A percentile compares a stretch with the other conserved stretches of the same genome.
phyloP scores from a whole-genome alignment of 768 basidiomycete genomes.

The Sutorius australiensis region DNA sequence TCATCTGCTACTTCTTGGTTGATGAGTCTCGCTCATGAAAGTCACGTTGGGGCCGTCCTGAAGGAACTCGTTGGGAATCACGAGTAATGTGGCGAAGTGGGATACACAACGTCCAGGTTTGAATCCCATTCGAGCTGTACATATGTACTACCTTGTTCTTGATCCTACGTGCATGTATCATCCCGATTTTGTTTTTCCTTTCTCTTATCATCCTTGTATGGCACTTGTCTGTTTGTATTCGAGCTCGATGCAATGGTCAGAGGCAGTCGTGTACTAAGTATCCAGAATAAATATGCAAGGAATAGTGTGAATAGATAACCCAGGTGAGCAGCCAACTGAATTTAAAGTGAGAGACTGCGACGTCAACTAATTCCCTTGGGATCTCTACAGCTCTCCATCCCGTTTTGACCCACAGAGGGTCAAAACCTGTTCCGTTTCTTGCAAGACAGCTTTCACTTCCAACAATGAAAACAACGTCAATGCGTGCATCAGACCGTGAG shows the following conservation, averaged over 20 bases:
- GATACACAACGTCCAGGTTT: not conserved
- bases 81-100: not conserved
- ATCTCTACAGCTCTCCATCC: conserved; percentile 22
- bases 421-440: conserved; percentile 44
- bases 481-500: not conserved
- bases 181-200: not conserved
- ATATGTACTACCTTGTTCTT: not conserved
- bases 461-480: conserved; percentile 8
- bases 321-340: not conserved
- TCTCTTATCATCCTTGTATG: not conserved
- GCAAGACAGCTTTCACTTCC: conserved; percentile 39
- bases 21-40: conserved; percentile 23
- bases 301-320: not conserved
- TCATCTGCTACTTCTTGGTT: conserved; percentile 22
- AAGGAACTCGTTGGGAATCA: conserved; percentile 13
- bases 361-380: not conserved
- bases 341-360: not conserved
- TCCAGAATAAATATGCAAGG: not conserved
- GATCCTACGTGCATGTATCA: not conserved
- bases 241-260: not conserved
- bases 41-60: conserved; percentile 21
- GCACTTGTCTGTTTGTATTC: not conserved
- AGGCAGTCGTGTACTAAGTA: not conserved
- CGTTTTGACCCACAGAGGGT: conserved; percentile 44
- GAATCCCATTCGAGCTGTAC: not conserved